Conservation (phyloP, 331 rosid species). For the Acacia concinna region DNA sequence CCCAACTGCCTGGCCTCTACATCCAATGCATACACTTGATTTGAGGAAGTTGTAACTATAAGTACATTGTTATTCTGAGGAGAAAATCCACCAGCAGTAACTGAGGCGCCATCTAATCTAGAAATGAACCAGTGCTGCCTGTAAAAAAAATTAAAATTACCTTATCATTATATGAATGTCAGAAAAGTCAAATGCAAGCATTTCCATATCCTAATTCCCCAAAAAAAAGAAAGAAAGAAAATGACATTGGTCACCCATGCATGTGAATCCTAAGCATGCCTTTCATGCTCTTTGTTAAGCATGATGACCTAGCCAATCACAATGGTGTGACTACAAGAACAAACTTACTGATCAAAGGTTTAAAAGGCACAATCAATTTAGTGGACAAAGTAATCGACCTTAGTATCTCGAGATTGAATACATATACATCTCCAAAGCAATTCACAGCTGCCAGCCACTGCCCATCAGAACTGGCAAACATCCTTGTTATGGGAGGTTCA, state of each 20-base stretch:
- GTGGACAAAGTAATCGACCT: slow-evolving; percentile 48
- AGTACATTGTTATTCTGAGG: slow-evolving; percentile 71
- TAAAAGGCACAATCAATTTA: neutral
- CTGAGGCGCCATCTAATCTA: slow-evolving; percentile 88
- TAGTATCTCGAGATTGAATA: slow-evolving; percentile 77
- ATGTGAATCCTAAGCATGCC: neutral
- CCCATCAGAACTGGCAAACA: slow-evolving; percentile 88
- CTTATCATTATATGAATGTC: neutral
- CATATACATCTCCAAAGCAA: slow-evolving; percentile 90
- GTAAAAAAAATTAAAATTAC: slow-evolving; percentile 19
- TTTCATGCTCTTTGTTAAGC: neutral
- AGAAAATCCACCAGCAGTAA: slow-evolving; percentile 89
- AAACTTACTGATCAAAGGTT: neutral
- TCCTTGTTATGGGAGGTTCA: slow-evolving; percentile 92
- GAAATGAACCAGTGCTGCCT: slow-evolving; percentile 98
- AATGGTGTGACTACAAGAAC: neutral
- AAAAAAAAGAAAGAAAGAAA: neutral
- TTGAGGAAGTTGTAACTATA: slow-evolving; percentile 78
- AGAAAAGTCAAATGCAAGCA: slow-evolving; percentile 3
- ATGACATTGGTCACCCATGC: neutral
- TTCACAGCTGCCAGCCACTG: slow-evolving; percentile 98
- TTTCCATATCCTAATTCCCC: neutral
- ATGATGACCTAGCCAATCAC: slow-evolving; percentile 8
- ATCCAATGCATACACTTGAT: slow-evolving; percentile 87
- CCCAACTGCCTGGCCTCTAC: slow-evolving; percentile 87